A percentile compares a stretch with the other conserved stretches of the same genome.
phyloP scores from a whole-genome alignment of 2,329 filamentous ascomycete genomes.

The Penicillium olsonii region DNA sequence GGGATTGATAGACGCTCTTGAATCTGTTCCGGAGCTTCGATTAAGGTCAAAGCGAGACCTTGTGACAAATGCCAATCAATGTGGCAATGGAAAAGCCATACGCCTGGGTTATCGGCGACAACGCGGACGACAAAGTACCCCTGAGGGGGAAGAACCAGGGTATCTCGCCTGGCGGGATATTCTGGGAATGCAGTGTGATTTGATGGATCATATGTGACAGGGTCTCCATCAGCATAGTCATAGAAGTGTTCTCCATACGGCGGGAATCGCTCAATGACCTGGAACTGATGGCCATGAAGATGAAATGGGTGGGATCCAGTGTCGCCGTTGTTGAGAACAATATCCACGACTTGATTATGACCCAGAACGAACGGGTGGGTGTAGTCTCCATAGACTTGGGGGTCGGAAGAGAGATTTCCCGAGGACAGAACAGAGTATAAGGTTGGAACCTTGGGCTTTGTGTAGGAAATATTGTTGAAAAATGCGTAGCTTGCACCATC shows the following conservation, averaged over 20 bases:
- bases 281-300: slow-evolving; percentile 64
- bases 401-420: slow-evolving; percentile 50
- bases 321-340: slow-evolving; percentile 6
- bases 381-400: slow-evolving; percentile 2
- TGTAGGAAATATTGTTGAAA: slow-evolving; percentile 77
- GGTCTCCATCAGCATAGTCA: slow-evolving; percentile 45
- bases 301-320: slow-evolving; percentile 49
- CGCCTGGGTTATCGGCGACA: slow-evolving; percentile 48
- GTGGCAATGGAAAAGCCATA: slow-evolving; percentile 79
- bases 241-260: slow-evolving; percentile 60
- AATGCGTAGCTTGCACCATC: slow-evolving; percentile 28
- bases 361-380: slow-evolving; percentile 5
- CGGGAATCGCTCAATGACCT: slow-evolving; percentile 61
- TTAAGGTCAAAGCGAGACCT: slow-evolving; percentile 65
- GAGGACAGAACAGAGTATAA: slow-evolving; percentile 71
- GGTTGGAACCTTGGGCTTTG: slow-evolving; percentile 59
- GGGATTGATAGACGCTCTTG: slow-evolving; percentile 65
- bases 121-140: slow-evolving; percentile 67
- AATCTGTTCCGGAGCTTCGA: slow-evolving; percentile 64
- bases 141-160: slow-evolving; percentile 63
- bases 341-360: slow-evolving; percentile 1
- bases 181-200: slow-evolving; percentile 47
- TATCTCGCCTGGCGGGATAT: slow-evolving; percentile 68
- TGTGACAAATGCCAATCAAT: slow-evolving; percentile 74
- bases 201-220: slow-evolving; percentile 26